phyloP scores from a whole-genome alignment of 495 filamentous ascomycete genomes.

The Podospora pseudocomata region DNA sequence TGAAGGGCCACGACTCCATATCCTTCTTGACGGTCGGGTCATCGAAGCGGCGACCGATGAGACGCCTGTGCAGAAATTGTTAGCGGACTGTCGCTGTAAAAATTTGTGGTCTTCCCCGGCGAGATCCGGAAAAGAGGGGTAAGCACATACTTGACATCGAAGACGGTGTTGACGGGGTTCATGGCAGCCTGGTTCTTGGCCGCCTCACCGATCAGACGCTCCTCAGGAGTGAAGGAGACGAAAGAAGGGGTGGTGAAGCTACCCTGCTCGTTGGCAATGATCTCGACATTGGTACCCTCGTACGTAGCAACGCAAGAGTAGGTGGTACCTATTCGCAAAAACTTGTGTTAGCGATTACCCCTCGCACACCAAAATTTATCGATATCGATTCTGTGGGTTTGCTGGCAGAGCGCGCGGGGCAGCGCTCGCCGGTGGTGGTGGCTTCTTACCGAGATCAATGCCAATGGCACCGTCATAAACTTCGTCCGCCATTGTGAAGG shows the following conservation, averaged over 20 bases:
- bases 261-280: constrained; percentile 99
- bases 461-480: constrained; percentile 99
- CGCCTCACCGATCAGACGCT: constrained; percentile 97
- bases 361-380: not conserved
- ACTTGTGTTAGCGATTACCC: constrained; percentile 14
- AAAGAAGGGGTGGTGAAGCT: constrained; percentile 98
- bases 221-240: constrained; percentile 96
- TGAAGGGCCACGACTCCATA: constrained; percentile 98
- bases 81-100: constrained; percentile 21
- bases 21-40: constrained; percentile 98
- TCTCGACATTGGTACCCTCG: constrained; percentile 98
- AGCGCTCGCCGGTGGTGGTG: constrained; percentile 3
- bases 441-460: constrained; percentile 93
- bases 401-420: not conserved
- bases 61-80: constrained; percentile 55
- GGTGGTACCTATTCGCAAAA: constrained; percentile 70
- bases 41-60: constrained; percentile 91
- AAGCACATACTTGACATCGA: constrained; percentile 77
- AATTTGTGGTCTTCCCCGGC: not conserved
- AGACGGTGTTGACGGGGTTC: constrained; percentile 97
- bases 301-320: constrained; percentile 99
- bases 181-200: constrained; percentile 99
- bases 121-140: not conserved
- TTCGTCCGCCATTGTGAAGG: constrained; percentile 72
- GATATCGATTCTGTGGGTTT: not conserved